phyloP scores from a whole-genome alignment of 306 rosid species.

The Rosa persica region DNA sequence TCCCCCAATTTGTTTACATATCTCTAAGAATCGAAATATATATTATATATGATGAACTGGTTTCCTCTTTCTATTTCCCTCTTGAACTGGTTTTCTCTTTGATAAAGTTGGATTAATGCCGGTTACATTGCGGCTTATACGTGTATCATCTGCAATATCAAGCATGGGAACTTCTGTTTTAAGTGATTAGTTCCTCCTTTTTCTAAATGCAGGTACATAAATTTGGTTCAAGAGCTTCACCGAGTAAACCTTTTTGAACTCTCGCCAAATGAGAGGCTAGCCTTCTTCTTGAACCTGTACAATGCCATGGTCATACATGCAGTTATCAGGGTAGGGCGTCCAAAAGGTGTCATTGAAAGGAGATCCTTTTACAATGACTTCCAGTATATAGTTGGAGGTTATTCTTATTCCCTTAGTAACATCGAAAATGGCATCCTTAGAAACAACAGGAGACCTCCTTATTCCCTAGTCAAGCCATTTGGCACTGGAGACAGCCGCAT shows the following conservation, averaged over 20 bases:
- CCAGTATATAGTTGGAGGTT: conserved; percentile 77
- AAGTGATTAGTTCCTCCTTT: not conserved
- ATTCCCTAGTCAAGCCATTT: conserved; percentile 67
- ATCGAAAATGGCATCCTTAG: conserved; percentile 85
- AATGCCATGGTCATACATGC: conserved; percentile 98
- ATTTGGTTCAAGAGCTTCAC: conserved; percentile 70
- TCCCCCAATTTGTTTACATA: not conserved
- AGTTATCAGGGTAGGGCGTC: conserved; percentile 59
- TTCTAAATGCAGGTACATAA: conserved; percentile 63
- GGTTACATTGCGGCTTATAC: not conserved
- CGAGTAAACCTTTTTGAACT: conserved; percentile 65
- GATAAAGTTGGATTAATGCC: not conserved
- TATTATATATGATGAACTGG: no score
- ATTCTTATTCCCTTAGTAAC: conserved; percentile 58
- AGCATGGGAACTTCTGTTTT: not conserved
- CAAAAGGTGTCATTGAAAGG: conserved; percentile 74
- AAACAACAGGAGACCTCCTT: conserved; percentile 79
- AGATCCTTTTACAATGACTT: conserved; percentile 76
- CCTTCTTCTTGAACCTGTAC: conserved; percentile 85
- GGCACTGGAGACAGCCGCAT: conserved; percentile 61
- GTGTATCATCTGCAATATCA: not conserved
- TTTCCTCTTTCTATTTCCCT: no score
- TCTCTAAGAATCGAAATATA: no score
- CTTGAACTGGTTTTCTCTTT: not conserved
- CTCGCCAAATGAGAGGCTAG: conserved; percentile 63